These are phyloP conservation scores for Paramyrothecium sp. DNA, from an alignment of 2,329 filamentous ascomycete genomes.

Conservation along the genomic window DNA sequence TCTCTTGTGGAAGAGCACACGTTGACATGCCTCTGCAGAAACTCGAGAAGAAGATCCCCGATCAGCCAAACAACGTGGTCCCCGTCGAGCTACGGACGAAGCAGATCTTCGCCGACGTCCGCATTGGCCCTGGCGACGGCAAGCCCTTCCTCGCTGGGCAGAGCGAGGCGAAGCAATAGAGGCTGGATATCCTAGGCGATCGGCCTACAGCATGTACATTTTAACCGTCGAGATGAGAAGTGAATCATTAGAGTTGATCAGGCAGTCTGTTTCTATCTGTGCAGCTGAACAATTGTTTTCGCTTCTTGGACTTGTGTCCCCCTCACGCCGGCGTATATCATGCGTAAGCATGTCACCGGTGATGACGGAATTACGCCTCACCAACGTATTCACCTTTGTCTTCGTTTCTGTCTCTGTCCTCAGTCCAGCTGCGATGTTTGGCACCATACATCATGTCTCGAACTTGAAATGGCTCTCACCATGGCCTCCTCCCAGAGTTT, in stretches of 20 bases:
- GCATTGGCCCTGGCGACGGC: conserved; percentile 38
- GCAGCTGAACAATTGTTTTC: too few species aligned
- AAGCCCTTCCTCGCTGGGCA: conserved; percentile 39
- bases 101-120: conserved; percentile 60
- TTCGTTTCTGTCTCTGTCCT: too few species aligned
- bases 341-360: too few species aligned
- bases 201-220: conserved; percentile 26
- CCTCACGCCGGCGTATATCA: too few species aligned
- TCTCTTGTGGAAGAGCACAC: not conserved
- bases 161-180: conserved; percentile 33
- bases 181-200: conserved; percentile 13
- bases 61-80: conserved; percentile 65
- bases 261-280: not conserved
- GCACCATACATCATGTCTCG: too few species aligned
- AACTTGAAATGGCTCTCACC: too few species aligned
- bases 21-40: conserved; percentile 50
- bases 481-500: too few species aligned
- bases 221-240: conserved; percentile 2
- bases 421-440: too few species aligned
- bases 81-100: conserved; percentile 72
- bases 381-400: too few species aligned
- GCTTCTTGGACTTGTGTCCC: too few species aligned
- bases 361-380: too few species aligned
- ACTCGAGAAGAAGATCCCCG: conserved; percentile 78
- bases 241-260: conserved; percentile 14